These are phyloP conservation scores for Austroboletus festivus DNA, from an alignment of 768 basidiomycete species.

Conservation along the genomic window DNA sequence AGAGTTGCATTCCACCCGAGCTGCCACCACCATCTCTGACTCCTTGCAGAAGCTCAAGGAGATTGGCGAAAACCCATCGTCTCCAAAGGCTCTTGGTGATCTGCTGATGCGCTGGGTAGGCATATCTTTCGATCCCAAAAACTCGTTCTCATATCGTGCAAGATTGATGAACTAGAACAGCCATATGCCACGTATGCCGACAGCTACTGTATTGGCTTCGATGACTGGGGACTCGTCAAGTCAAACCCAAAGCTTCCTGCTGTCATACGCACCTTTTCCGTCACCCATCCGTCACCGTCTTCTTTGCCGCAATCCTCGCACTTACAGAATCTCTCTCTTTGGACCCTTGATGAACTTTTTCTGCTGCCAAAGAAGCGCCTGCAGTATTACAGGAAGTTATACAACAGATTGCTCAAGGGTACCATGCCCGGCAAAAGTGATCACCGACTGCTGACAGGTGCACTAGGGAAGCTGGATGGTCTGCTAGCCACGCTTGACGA, in stretches of 20 bases:
- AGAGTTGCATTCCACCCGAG: not conserved
- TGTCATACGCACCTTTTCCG: slow-evolving; percentile 69
- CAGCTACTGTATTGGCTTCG: slow-evolving; percentile 74
- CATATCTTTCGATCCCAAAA: slow-evolving; percentile 12
- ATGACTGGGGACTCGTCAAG: slow-evolving; percentile 77
- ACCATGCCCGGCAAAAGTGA: slow-evolving; percentile 86
- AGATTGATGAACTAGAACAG: slow-evolving; percentile 90
- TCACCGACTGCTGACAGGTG: slow-evolving; percentile 73
- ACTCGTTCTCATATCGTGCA: slow-evolving; percentile 14
- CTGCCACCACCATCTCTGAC: slow-evolving; percentile 8
- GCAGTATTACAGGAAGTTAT: slow-evolving; percentile 90
- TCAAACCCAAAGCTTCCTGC: slow-evolving; percentile 67
- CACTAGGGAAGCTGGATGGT: slow-evolving; percentile 74
- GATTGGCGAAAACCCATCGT: slow-evolving; percentile 88
- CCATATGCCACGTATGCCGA: slow-evolving; percentile 83
- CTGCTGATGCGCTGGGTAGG: slow-evolving; percentile 96
- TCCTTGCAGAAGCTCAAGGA: slow-evolving; percentile 81
- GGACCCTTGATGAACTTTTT: slow-evolving; percentile 90
- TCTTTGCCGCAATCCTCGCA: slow-evolving; percentile 33
- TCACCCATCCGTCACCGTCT: slow-evolving; percentile 55
- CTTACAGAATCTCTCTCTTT: slow-evolving; percentile 42
- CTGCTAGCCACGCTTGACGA: slow-evolving; percentile 68
- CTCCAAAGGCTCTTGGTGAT: slow-evolving; percentile 92
- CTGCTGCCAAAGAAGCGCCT: slow-evolving; percentile 79
- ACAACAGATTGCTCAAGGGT: slow-evolving; percentile 79